phyloP scores from a whole-genome alignment of 805 yeast species.

The Monosporozyma solicola region DNA sequence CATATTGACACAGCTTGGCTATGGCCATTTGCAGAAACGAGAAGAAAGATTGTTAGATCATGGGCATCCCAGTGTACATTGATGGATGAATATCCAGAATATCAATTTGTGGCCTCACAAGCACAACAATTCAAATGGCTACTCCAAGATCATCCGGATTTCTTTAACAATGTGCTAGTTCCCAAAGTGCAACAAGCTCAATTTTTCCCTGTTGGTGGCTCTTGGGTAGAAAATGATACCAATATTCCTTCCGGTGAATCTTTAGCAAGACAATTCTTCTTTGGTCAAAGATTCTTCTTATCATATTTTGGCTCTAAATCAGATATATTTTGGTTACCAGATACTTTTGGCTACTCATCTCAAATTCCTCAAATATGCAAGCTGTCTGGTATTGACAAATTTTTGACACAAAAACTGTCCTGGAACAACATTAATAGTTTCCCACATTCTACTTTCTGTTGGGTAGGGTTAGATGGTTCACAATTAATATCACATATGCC shows the following conservation, averaged over 20 bases:
- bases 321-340: conserved; percentile 89
- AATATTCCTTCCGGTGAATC: conserved; percentile 95
- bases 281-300: conserved; percentile 82
- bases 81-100: conserved; percentile 85
- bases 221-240: conserved; percentile 97
- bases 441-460: conserved; percentile 85
- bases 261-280: conserved; percentile 73
- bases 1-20: conserved; percentile 98
- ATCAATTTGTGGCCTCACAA: conserved; percentile 89
- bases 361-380: conserved; percentile 92
- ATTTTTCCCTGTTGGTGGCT: conserved; percentile 89
- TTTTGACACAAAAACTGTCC: conserved; percentile 85
- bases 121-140: conserved; percentile 96
- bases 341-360: conserved; percentile 92
- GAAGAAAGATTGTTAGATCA: conserved; percentile 83
- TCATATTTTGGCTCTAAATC: conserved; percentile 71
- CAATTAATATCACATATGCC: conserved; percentile 97
- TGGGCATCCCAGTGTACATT: conserved; percentile 90
- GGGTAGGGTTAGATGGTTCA: conserved; percentile 92
- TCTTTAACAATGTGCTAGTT: conserved; percentile 49
- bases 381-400: conserved; percentile 72
- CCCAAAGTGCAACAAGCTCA: conserved; percentile 61
- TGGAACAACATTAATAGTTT: conserved; percentile 93
- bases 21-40: conserved; percentile 98
- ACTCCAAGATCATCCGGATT: conserved; percentile 73